Conservation (phyloP, 208 protist genomes). For the Leishmania major region DNA sequence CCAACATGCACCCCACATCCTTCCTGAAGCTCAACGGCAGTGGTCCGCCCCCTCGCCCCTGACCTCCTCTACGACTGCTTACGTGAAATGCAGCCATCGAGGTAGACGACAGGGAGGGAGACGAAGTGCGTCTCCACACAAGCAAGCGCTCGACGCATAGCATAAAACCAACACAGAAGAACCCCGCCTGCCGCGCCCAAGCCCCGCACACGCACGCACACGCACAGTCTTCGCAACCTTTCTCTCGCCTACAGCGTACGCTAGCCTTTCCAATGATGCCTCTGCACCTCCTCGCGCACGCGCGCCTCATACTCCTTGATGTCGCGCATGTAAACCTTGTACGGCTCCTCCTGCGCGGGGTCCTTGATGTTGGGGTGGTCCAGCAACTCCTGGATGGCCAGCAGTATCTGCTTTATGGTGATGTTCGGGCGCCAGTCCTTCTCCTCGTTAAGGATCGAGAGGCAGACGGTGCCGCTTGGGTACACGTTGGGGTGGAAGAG, state of each 20-base stretch:
- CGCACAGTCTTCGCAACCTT: neutral
- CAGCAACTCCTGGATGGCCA: constrained; percentile 99
- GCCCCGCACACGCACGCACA: neutral
- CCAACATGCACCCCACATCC: neutral
- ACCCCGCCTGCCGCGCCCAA: neutral
- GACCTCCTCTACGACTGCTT: neutral
- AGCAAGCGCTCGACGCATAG: too few species aligned
- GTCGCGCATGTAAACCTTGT: constrained; percentile 87
- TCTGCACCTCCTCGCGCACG: constrained; percentile 86
- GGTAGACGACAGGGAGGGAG: neutral
- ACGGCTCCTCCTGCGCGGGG: constrained; percentile 98
- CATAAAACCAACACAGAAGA: neutral
- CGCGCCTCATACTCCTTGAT: constrained; percentile 81
- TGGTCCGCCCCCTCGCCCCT: neutral
- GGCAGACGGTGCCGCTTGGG: constrained; percentile 98
- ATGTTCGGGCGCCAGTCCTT: constrained; percentile 99
- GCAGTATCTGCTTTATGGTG: constrained; percentile 98
- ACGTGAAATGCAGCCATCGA: too few species aligned
- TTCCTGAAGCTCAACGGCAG: neutral
- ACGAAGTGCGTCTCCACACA: neutral
- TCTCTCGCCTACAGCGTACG: neutral
- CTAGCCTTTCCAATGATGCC: constrained; percentile 54
- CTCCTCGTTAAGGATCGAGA: constrained; percentile 99
- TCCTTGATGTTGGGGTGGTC: constrained; percentile 98
- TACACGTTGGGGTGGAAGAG: constrained; percentile 99